Evolutionary conservation across 495 filamentous ascomycete species (phyloP), one percentile per base, ranked within the genome.

Genomic region (Neurospora sp.): DNA sequence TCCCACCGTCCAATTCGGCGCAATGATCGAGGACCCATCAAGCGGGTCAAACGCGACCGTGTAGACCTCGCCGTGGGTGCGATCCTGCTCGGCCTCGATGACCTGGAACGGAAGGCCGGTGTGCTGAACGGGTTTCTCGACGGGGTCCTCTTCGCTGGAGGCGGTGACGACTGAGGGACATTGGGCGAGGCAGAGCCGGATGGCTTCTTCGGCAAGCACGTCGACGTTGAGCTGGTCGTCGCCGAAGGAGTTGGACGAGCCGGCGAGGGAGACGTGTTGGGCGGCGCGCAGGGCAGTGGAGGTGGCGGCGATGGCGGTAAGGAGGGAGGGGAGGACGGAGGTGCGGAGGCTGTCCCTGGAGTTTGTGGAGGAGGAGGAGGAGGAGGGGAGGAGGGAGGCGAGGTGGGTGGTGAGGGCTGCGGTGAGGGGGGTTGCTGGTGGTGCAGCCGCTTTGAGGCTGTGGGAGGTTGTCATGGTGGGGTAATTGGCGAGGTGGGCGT

Each of bases 171-270:
- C 80, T 9, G 80, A 77, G 7, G 84, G 80, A 69, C 84, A 86
- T 12, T 74, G 72, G 9, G 80, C 76, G 38, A 86, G 75, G 7
- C 82, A 83, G 0, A 71, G 59, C 70, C 86, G 81, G 65, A 88
- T 80, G 73, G 79, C 73, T 20, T 79, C 71, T 73, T 88, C 86
- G n/a, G 84, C 81, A 1, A 82, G 20, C 12, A 88, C 81, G 73
- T 88, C 86, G 69, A 88, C 85, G 76, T 88, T 88, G 61, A 88
- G 81, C 74, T 88, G 86, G 75, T 84, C 83, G 73, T 88, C 86
- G 40, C 86, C 86, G 69, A 87, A 87, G 14, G 78, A 76, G 73
- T 88, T 88, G 37, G 82, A 80, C 3, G 83, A 82, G 7, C 85
- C 85, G 3, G 81, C 82, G 1, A 77, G 81, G 53, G 82, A 77